These are phyloP conservation scores for Phialemonium atrogriseum DNA, from an alignment of 2,329 filamentous ascomycete species.

Conservation along the genomic window DNA sequence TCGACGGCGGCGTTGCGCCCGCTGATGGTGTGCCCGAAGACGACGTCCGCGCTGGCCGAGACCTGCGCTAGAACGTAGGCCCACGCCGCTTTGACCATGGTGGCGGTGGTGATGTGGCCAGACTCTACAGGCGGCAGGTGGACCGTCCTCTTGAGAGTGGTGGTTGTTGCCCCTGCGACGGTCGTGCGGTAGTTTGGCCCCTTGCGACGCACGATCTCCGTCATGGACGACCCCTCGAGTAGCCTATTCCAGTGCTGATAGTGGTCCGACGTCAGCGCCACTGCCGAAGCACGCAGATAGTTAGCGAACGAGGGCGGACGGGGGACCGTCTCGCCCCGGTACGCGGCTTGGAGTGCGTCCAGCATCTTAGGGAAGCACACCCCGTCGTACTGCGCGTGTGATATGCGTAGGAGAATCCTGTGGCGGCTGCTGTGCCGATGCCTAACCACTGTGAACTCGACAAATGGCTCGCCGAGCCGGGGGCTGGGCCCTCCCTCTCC, in stretches of 20 bases:
- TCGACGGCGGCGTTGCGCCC: conserved; percentile 27
- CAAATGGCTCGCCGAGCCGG: conserved; percentile 10
- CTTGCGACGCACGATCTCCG: conserved; percentile 10
- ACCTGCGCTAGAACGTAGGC: conserved; percentile 27
- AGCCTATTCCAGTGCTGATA: conserved; percentile 36
- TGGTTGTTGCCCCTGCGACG: conserved; percentile 10
- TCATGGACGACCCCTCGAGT: conserved; percentile 24
- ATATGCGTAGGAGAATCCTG: conserved; percentile 22
- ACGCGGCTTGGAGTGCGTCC: conserved; percentile 29
- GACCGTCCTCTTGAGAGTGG: conserved; percentile 10
- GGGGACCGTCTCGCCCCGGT: conserved; percentile 19
- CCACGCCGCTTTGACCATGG: conserved; percentile 37
- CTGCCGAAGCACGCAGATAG: conserved; percentile 16
- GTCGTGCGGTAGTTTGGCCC: conserved; percentile 6
- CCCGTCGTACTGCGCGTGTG: conserved; percentile 42
- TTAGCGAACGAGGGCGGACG: conserved; percentile 20
- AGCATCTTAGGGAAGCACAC: conserved; percentile 35
- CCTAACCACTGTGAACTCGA: conserved; percentile 12
- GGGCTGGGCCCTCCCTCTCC: conserved; percentile 1
- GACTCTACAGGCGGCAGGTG: conserved; percentile 10
- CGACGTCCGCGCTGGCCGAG: conserved; percentile 26
- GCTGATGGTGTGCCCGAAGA: conserved; percentile 31
- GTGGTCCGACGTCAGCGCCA: conserved; percentile 15
- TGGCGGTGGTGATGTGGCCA: conserved; percentile 26
- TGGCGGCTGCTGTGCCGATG: conserved; percentile 9